Evolutionary conservation across 192 early-diverging fungal species (phyloP), one percentile per base, ranked within the genome.

Genomic region (Entomortierella parvispora): DNA sequence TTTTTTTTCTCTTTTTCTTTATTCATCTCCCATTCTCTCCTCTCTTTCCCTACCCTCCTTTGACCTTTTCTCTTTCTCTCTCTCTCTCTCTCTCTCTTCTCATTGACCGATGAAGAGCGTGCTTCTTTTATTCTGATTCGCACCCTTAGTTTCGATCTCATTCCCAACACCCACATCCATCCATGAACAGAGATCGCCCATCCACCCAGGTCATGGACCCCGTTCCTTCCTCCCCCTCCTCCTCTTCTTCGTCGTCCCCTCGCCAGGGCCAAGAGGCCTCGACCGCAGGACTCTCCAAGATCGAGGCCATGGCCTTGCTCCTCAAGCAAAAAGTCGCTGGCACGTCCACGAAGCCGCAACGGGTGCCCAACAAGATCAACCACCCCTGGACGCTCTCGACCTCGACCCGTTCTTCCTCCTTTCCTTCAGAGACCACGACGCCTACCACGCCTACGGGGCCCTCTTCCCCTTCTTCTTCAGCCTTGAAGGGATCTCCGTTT

Each of bases 251-350:
- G 12, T 12, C 31, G 25, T 51, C 45, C 11, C 2, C 7, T 23
- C 18, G 18, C 20, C 54, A 5, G 18, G 48, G 48, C 3, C 57
- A 23, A 34, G 33, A 26, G 42, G 26, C 47, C 37, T 33, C 69
- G 11, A 28, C 22, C 1, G 43, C 40, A 11, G 71, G 71, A 14
- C 64, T 76, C 2, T 76, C 71, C 22, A 76, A 76, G 71, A 76
- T 76, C 71, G 66, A 76, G 37, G 58, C 58, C 37, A 76, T 64
- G 20, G 71, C 71, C 18, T 43, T 76, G 3, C 52, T 76, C 18
- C 65, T 76, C 52, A 76, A 76, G n/a, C 64, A 66, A 54, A 76
- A 76, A 34, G 71, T 76, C 22, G 71, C 71, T 17, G 71, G 71
- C 10, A 76, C 65, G 17, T 60, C 40, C 52, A 54, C 5, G 11